Evolutionary conservation across 1,284 basidiomycete species (phyloP).

Genomic region (Ustilago nuda): DNA sequence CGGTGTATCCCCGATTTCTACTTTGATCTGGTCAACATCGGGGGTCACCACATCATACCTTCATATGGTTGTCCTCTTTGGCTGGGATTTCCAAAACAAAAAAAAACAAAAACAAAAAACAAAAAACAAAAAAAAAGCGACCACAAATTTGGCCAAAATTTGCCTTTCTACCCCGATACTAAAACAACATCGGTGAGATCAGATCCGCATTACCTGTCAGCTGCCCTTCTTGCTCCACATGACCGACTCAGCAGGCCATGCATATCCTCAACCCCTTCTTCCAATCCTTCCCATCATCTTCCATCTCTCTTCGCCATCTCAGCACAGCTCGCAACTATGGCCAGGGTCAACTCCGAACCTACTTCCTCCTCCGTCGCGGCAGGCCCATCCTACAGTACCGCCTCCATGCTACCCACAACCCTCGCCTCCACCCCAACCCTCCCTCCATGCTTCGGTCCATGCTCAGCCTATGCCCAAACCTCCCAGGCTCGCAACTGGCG

Average conservation of each 20-base stretch:
- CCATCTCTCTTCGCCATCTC: not conserved
- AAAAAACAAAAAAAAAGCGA: not conserved
- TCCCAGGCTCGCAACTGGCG: constrained; percentile 66
- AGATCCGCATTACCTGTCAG: not conserved
- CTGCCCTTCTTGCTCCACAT: constrained; percentile 1
- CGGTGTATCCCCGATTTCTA: too few relatives aligned
- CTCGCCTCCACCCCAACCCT: constrained; percentile 30
- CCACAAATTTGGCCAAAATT: not conserved
- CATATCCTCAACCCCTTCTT: not conserved
- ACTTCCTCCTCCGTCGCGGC: not conserved
- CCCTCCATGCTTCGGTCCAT: constrained; percentile 50
- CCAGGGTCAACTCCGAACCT: constrained; percentile 6
- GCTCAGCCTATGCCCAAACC: constrained; percentile 53
- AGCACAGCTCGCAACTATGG: constrained; percentile 7
- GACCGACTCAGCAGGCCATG: not conserved
- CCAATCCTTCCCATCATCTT: not conserved
- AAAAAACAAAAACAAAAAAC: not conserved
- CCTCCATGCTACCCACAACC: constrained; percentile 28
- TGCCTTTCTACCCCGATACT: not conserved
- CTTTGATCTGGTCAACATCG: too few relatives aligned
- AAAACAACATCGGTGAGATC: not conserved
- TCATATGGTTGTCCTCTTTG: too few relatives aligned
- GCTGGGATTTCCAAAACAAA: not conserved
- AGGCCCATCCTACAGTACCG: constrained; percentile 19
- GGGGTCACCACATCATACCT: too few relatives aligned